phyloP scores from a whole-genome alignment of 495 filamentous ascomycete species.

The Jackrogersella minutella region DNA sequence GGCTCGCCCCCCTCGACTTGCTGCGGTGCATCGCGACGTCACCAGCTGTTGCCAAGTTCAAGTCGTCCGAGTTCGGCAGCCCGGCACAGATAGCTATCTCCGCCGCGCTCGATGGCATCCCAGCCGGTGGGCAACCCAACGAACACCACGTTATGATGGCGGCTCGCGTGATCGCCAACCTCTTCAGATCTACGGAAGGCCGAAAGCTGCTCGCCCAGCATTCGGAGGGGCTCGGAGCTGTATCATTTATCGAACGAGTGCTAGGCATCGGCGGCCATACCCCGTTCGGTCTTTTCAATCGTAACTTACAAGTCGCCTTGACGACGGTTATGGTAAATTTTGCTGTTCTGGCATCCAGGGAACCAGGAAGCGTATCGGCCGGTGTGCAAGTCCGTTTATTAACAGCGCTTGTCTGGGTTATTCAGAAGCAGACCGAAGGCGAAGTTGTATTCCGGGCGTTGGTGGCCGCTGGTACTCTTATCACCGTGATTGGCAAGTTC shows the following conservation, averaged over 20 bases:
- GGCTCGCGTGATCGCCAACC: slow-evolving; percentile 81
- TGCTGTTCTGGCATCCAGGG: slow-evolving; percentile 64
- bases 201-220: slow-evolving; percentile 64
- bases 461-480: slow-evolving; percentile 82
- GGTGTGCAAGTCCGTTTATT: slow-evolving; percentile 42
- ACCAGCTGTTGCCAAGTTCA: slow-evolving; percentile 65
- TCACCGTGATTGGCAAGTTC: slow-evolving; percentile 61
- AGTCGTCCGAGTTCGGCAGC: slow-evolving; percentile 51
- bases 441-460: slow-evolving; percentile 86
- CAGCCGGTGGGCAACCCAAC: slow-evolving; percentile 46
- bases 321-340: slow-evolving; percentile 89
- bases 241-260: slow-evolving; percentile 49
- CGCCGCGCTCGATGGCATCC: slow-evolving; percentile 52
- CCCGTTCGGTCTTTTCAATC: slow-evolving; percentile 67
- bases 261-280: slow-evolving; percentile 58
- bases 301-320: slow-evolving; percentile 81
- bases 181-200: slow-evolving; percentile 80
- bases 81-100: slow-evolving; percentile 65
- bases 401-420: slow-evolving; percentile 65
- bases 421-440: slow-evolving; percentile 71
- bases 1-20: slow-evolving; percentile 85
- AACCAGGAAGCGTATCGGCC: slow-evolving; percentile 36
- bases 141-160: slow-evolving; percentile 88
- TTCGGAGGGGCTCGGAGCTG: slow-evolving; percentile 61
- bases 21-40: slow-evolving; percentile 79